phyloP scores from a whole-genome alignment of 2,329 filamentous ascomycete genomes.

The Arthrinium phaeospermum region DNA sequence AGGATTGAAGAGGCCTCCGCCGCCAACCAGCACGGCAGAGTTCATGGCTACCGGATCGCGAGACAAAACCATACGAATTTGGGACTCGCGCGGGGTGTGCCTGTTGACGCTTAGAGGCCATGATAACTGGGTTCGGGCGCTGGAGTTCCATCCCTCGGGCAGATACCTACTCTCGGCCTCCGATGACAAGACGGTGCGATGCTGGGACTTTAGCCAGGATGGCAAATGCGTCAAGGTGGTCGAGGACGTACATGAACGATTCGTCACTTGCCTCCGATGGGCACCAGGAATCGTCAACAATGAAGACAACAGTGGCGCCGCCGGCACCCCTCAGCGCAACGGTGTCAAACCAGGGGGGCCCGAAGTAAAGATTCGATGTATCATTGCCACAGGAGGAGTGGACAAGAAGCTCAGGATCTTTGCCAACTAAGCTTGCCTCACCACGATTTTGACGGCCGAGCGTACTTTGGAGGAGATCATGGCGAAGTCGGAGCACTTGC shows the following conservation, averaged over 20 bases:
- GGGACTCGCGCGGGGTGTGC: slow-evolving; percentile 83
- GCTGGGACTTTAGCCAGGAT: slow-evolving; percentile 92
- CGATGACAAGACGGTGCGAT: slow-evolving; percentile 91
- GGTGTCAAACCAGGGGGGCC: slow-evolving; percentile 45
- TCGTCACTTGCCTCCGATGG: slow-evolving; percentile 87
- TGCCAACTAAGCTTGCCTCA: slow-evolving; percentile 55
- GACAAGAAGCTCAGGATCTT: slow-evolving; percentile 82
- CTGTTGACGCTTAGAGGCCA: slow-evolving; percentile 87
- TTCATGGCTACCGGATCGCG: slow-evolving; percentile 88
- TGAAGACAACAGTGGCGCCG: slow-evolving; percentile 47
- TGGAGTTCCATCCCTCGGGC: slow-evolving; percentile 90
- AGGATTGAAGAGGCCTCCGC: slow-evolving; percentile 81
- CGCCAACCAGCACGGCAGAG: slow-evolving; percentile 76
- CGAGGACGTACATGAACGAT: slow-evolving; percentile 78
- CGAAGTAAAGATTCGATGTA: slow-evolving; percentile 75
- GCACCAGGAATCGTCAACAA: slow-evolving; percentile 77
- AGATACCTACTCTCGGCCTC: slow-evolving; percentile 86
- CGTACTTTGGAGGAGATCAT: not conserved
- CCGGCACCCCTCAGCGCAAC: slow-evolving; percentile 54
- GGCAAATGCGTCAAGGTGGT: slow-evolving; percentile 87
- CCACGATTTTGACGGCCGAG: not conserved
- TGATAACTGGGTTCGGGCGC: slow-evolving; percentile 89
- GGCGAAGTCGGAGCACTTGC: not conserved
- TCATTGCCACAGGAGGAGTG: slow-evolving; percentile 87
- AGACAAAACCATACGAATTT: slow-evolving; percentile 90